Conservation (phyloP, 2,329 filamentous ascomycete genomes). For the Hypoxylon sp. region DNA sequence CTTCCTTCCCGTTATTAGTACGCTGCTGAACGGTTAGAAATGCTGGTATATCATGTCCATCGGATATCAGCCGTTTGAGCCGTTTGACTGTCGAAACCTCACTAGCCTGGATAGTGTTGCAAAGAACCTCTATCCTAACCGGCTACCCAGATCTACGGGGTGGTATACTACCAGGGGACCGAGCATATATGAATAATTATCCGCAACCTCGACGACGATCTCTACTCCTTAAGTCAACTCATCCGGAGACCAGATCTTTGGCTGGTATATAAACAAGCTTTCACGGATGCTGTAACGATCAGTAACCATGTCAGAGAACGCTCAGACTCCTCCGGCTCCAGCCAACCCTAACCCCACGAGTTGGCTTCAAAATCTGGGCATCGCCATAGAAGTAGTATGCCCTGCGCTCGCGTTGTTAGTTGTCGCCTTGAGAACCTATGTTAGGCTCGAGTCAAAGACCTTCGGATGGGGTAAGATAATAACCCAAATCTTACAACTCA, state of each 20-base stretch:
- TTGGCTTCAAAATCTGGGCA: constrained; percentile 42
- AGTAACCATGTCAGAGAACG: constrained; percentile 30
- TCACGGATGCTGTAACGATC: constrained; percentile 28
- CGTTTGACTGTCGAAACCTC: constrained; percentile 13
- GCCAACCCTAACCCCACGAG: constrained; percentile 36
- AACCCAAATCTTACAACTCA: constrained; percentile 1
- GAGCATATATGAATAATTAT: constrained; percentile 31
- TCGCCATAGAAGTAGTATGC: constrained; percentile 52
- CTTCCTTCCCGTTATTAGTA: constrained; percentile 3
- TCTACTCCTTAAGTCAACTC: constrained; percentile 31
- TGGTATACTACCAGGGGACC: not conserved
- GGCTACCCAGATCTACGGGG: constrained; percentile 20
- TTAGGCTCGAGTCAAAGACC: constrained; percentile 48
- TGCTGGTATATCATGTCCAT: constrained; percentile 3
- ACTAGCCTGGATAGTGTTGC: constrained; percentile 15
- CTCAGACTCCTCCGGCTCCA: constrained; percentile 12
- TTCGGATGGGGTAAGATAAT: constrained; percentile 49
- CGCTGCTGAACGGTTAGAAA: constrained; percentile 13
- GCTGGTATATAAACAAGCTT: constrained; percentile 30
- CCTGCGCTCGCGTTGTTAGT: constrained; percentile 50
- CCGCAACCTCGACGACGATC: constrained; percentile 33
- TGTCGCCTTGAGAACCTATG: constrained; percentile 48
- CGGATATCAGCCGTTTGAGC: not conserved
- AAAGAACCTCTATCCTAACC: not conserved
- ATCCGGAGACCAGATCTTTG: constrained; percentile 26